Evolutionary conservation across 2,329 filamentous ascomycete genomes (phyloP), one percentile per base, ranked within the genome.

Genomic region (Pseudogymnoascus sp.): DNA sequence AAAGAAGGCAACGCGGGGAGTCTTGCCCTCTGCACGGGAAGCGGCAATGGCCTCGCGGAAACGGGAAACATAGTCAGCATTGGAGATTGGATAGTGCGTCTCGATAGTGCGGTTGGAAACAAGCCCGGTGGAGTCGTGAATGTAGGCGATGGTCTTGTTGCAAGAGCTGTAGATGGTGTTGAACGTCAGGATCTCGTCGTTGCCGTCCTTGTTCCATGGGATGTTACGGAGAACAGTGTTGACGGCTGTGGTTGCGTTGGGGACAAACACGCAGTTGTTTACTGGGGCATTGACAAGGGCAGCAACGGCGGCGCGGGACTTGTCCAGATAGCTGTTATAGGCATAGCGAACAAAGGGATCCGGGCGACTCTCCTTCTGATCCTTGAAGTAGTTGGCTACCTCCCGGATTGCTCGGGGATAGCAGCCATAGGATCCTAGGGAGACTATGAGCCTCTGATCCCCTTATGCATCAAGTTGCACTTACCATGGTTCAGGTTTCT

Each of bases 161-260:
- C 91, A 92, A 0, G 85, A 86, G 63, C 86, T 86, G 72, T 96
- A 96, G 61, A 91, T 82, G 60, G 88, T 91, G 38, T 82, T 82
- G 72, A 96, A 96, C 74, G 86, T 88, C 50, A 96, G 70, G 66
- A 96, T 89, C 66, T 88, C 86, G 72, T 97, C 93, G 10, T 70
- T 71, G 2, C 71, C 70, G 65, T 88, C 87, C 0, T 79, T 73
- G 38, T 83, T 74, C 81, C 87, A 96, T 1, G 73, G 71, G 1
- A 97, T 74, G 72, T 89, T 93, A 44, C 88, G 85, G n/a, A 96
- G 81, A 4, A 96, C 84, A 0, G 86, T 90, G 76, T 95, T 93
- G 56, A 92, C 76, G 24, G 85, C 90, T 0, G 83, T 87, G 0
- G 91, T 96, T 11, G 92, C 91, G 73, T 97, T 97, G 64, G 83